phyloP scores from a whole-genome alignment of 2,329 filamentous ascomycete genomes.

The Fusarium armeniacum region DNA sequence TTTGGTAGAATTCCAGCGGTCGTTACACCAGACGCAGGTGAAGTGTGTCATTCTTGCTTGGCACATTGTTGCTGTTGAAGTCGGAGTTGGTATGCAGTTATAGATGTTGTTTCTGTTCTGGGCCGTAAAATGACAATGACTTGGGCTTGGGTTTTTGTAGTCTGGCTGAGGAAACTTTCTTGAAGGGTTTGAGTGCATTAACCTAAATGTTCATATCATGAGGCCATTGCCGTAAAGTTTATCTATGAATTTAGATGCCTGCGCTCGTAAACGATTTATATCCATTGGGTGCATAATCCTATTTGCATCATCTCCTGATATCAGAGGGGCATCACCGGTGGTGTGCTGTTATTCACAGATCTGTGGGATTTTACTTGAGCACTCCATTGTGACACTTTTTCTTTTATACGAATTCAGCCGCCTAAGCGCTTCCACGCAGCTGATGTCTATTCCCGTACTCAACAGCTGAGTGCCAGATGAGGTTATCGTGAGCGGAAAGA shows the following conservation, averaged over 20 bases:
- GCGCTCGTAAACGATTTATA: background rate
- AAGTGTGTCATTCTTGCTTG: constrained; percentile 3
- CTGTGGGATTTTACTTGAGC: background rate
- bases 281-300: background rate
- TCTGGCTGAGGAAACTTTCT: background rate
- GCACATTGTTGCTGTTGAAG: background rate
- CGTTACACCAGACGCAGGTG: constrained; percentile 4
- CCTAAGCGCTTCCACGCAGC: background rate
- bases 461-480: background rate
- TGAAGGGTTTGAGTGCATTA: background rate
- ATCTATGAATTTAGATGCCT: background rate
- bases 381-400: background rate
- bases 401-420: background rate
- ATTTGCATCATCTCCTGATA: background rate
- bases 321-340: background rate
- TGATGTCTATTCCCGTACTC: background rate
- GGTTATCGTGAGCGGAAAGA: background rate
- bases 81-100: background rate
- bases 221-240: background rate
- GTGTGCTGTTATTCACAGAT: background rate
- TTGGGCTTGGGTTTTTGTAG: background rate
- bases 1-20: background rate
- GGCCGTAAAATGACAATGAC: too few relatives aligned
- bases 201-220: background rate
- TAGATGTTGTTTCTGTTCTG: background rate